Conservation (phyloP, 2,329 filamentous ascomycete genomes). For the Huntiella abstrusa region DNA sequence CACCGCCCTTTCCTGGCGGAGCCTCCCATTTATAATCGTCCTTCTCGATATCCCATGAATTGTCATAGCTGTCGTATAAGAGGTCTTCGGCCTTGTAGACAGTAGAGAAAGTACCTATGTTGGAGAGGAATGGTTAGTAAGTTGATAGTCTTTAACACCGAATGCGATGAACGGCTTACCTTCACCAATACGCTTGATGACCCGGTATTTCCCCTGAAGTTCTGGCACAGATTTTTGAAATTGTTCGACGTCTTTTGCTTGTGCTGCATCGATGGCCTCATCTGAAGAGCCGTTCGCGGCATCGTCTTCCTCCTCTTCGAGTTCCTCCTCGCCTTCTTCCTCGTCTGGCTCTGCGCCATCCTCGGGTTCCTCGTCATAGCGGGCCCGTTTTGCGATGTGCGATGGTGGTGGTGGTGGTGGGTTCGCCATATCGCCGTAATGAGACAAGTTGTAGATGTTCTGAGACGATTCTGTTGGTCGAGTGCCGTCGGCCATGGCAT, state of each 20-base stretch:
- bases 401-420: neutral
- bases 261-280: constrained; percentile 27
- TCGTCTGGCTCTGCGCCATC: constrained; percentile 17
- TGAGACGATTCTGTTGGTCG: constrained; percentile 4
- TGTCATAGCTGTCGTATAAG: constrained; percentile 63
- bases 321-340: constrained; percentile 21
- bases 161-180: constrained; percentile 30
- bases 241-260: constrained; percentile 68
- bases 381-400: too few relatives aligned
- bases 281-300: constrained; percentile 18
- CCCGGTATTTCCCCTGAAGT: constrained; percentile 64
- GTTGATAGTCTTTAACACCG: neutral
- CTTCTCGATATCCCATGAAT: constrained; percentile 66
- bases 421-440: neutral
- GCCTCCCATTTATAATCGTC: constrained; percentile 49
- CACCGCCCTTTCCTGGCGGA: constrained; percentile 33
- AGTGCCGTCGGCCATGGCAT: constrained; percentile 9
- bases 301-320: constrained; percentile 21
- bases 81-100: constrained; percentile 98
- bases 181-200: constrained; percentile 96
- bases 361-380: neutral
- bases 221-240: constrained; percentile 67
- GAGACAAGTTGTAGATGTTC: constrained; percentile 1
- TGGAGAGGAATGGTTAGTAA: constrained; percentile 9
- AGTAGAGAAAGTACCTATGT: constrained; percentile 89